phyloP scores from a whole-genome alignment of 768 basidiomycete genomes.

The Termitomyces titanicus region DNA sequence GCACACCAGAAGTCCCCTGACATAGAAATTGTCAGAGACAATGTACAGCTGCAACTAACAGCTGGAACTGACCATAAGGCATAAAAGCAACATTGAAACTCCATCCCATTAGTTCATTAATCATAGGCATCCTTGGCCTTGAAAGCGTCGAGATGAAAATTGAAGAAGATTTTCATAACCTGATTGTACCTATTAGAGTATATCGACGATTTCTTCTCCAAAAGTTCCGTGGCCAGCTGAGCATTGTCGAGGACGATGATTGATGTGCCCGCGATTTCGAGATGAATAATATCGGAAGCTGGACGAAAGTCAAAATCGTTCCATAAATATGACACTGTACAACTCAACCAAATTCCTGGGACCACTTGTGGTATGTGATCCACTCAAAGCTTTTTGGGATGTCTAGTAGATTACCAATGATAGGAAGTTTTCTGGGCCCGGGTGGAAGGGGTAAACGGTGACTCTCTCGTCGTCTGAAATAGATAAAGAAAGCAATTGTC shows the following conservation, averaged over 20 bases:
- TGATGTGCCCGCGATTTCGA: conserved; percentile 17
- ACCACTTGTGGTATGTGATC: conserved; percentile 36
- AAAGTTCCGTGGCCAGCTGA: conserved; percentile 19
- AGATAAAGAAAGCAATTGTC: conserved; percentile 18
- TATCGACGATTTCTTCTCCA: conserved; percentile 20
- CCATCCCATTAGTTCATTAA: conserved; percentile 21
- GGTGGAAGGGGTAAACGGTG: conserved; percentile 29
- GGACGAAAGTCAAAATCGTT: neutral
- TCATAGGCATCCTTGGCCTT: conserved; percentile 14
- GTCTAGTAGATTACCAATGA: conserved; percentile 38
- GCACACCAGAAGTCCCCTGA: conserved; percentile 10
- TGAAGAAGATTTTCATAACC: too few species aligned
- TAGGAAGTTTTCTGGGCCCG: conserved; percentile 34
- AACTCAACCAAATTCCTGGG: conserved; percentile 28
- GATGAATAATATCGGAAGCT: conserved; percentile 23
- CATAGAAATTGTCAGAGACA: neutral
- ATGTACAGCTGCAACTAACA: too few species aligned
- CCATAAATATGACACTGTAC: neutral
- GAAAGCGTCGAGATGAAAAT: neutral
- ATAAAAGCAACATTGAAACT: conserved; percentile 13
- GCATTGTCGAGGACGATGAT: conserved; percentile 20
- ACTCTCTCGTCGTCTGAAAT: conserved; percentile 8
- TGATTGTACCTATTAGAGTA: conserved; percentile 12
- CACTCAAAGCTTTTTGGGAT: conserved; percentile 34
- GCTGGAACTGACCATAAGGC: conserved; percentile 12